Base-by-base conservation (phyloP, 768 basidiomycete genomes). In the Suillus americanus region DNA sequence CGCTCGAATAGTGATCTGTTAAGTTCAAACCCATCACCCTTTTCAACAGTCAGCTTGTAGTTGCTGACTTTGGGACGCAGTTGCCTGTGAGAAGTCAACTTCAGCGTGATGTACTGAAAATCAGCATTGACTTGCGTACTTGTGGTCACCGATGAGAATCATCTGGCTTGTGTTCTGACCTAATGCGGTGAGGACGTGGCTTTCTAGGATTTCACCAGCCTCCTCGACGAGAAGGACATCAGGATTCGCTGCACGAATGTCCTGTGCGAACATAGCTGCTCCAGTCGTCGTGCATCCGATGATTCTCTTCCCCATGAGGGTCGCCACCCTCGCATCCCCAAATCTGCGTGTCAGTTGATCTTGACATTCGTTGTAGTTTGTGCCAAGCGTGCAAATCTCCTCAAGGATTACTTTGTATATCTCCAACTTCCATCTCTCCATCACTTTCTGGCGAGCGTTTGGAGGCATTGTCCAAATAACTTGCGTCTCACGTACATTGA, bases 101-200 rank as follows among this genome's bases (percentile, higher is more conserved):
- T 53, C 60, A 43, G 57, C 1, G 50, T 38, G 59, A 30, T 62
- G 20, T 28, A 45, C 46, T 40, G 12, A 33, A 37, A 30, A 51
- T 25, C 8, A 13, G 13, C 10, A 18, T 30, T 5, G n/a, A 35
- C 23, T 40, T 54, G 74, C 84, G 14, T 74, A 89, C 89, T 90
- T 85, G 73, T 90, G 89, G 68, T 91, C 89, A 0, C 89, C 89
- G 37, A 91, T 90, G 5, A 91, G 77, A 67, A 90, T 84, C 61
- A 90, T 70, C 38, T 89, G 87, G 4, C 76, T 73, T 0, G 83
- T 83, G 1, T 77, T 63, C 2, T 64, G 63, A 0, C 82, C 81
- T 3, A 90, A 73, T 0, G 89, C 83, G 0, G 87, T 87, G 45
- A 90, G 66, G 41, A 89, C 74, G 68, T 90, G 89, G 64, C 85